Evolutionary conservation across 305 asterid species (phyloP), one percentile per base, ranked within the genome.

Genomic region (Solanum hybrid): DNA sequence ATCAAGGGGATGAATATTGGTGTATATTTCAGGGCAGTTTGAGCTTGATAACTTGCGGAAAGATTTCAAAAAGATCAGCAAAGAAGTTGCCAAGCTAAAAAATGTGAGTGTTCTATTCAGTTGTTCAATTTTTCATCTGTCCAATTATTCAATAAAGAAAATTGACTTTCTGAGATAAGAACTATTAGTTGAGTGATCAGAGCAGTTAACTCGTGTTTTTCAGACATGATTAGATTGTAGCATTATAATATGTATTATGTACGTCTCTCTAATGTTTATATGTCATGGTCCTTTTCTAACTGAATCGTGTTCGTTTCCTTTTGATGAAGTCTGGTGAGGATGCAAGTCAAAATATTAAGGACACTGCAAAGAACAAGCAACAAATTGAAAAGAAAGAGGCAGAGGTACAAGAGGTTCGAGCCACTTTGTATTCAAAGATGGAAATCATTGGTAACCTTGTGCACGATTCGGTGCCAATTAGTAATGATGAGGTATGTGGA

Each of bases 381-480:
- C 91, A 88, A 88, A 95, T 91, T 64, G 93, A 91, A 81, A 89
- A 90, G 88, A 95, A 97, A 86, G 97, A 93, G 87, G 92, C 90
- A 64, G 98, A 95, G 91, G 99, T 96, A 89, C 95, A 94, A 93
- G 98, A 93, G 90, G 96, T 97, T 87, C 93, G 93, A 37, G 90
- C 92, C 4, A 93, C 95, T 76, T 56, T 96, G 85, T 94, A 96
- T 91, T 91, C 95, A 56, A 95, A 90, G 92, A 82, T 96, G 90
- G 92, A 90, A 69, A 36, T 42, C 46, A 95, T 97, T 91, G 99
- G 99, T 88, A 97, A 96, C 87, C 95, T 96, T 77, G 99, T 97
- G 80, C 99, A 97, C 80, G 98, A 97, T 91, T 94, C 99, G 32
- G 99, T 97, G 51, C 99, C 98, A 17, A 88, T 96, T 73, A 91